phyloP scores from a whole-genome alignment of 495 filamentous ascomycete species.

The Talaromyces wortmannii region DNA sequence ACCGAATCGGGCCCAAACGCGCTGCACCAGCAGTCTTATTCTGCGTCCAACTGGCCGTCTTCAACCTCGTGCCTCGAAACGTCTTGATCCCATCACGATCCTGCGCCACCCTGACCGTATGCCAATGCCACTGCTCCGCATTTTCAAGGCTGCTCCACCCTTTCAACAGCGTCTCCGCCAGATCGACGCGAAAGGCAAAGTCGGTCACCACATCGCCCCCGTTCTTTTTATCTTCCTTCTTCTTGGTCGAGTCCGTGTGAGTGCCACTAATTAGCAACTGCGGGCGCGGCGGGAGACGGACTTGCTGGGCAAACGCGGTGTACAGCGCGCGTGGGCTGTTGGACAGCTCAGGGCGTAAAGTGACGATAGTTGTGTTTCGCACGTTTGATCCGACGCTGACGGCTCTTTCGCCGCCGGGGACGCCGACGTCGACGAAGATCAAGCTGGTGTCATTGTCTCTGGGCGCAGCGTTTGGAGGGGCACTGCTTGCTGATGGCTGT shows the following conservation, averaged over 20 bases:
- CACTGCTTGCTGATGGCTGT: background rate
- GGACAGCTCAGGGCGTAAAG: conserved; percentile 19
- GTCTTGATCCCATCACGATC: conserved; percentile 19
- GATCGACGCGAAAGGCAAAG: conserved; percentile 32
- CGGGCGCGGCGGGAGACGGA: conserved; percentile 27
- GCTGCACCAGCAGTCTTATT: background rate
- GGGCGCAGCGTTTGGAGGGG: background rate
- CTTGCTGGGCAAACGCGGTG: conserved; percentile 19
- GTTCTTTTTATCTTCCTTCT: conserved; percentile 21
- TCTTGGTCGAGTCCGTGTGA: conserved; percentile 19
- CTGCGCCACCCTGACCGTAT: conserved; percentile 12
- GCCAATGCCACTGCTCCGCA: conserved; percentile 17
- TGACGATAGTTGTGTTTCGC: conserved; percentile 11
- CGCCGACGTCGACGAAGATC: background rate
- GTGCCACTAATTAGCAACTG: conserved; percentile 23
- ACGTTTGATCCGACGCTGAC: background rate
- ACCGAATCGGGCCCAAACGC: background rate
- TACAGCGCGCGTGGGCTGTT: conserved; percentile 15
- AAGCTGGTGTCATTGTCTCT: background rate
- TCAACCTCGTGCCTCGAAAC: conserved; percentile 17
- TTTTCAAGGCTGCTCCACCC: conserved; percentile 8
- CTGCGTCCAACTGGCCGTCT: background rate
- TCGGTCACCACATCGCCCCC: conserved; percentile 21
- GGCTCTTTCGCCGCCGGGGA: background rate
- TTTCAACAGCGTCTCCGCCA: conserved; percentile 23